Evolutionary conservation across 305 asterid genomes (phyloP).

Genomic region (Plantago coronopus): DNA sequence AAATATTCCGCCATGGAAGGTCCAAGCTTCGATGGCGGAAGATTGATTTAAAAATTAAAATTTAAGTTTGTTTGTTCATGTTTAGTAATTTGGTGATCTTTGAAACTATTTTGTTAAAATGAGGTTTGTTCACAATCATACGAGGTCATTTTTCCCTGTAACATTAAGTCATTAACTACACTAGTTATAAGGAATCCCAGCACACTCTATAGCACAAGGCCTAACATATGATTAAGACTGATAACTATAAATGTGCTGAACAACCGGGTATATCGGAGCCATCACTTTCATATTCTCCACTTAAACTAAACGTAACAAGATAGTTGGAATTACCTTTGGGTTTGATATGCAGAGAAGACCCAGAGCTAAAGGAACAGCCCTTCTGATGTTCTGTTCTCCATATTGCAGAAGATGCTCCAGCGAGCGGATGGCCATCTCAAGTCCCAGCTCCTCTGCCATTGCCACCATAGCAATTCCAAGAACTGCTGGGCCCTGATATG

Average conservation of each 20-base stretch:
- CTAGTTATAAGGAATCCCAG: too few relatives aligned
- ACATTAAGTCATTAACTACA: too few relatives aligned
- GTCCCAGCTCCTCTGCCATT: slow-evolving; percentile 94
- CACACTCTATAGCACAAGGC: too few relatives aligned
- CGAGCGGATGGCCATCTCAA: slow-evolving; percentile 95
- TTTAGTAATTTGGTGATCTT: too few relatives aligned
- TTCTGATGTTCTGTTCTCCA: slow-evolving; percentile 87
- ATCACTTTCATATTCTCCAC: neutral
- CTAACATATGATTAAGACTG: too few relatives aligned
- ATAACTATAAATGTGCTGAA: neutral
- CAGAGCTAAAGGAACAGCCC: slow-evolving; percentile 88
- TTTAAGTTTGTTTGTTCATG: too few relatives aligned
- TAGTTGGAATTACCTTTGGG: slow-evolving; percentile 55
- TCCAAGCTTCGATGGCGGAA: too few relatives aligned
- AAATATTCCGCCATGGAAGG: too few relatives aligned
- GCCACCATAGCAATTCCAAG: slow-evolving; percentile 99
- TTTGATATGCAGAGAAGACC: slow-evolving; percentile 95
- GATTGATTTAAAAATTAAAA: too few relatives aligned
- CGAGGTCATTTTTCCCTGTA: too few relatives aligned
- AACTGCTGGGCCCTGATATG: slow-evolving; percentile 91
- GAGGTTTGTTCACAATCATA: too few relatives aligned
- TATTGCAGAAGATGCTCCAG: slow-evolving; percentile 92
- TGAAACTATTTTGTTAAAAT: too few relatives aligned
- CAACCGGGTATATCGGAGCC: neutral
- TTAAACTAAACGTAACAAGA: neutral